Percentiles rank a stretch among this genome's conserved stretches.
Conservation (phyloP, 164 flowering plant genomes). For the Santalum album region DNA sequence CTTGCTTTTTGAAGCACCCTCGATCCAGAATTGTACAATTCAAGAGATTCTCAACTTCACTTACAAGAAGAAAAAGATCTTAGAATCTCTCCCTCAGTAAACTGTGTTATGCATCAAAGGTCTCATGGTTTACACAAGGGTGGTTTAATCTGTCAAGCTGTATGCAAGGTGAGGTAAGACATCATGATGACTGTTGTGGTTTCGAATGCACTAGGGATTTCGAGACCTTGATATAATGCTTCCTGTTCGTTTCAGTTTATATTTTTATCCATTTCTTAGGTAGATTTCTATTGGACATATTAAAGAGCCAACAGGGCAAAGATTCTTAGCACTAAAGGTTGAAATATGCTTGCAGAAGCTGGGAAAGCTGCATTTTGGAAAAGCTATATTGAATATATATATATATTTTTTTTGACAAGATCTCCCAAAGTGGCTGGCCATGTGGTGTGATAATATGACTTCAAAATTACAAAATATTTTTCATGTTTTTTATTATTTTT, state of each 20-base stretch:
- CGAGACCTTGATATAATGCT: too few species aligned
- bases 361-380: neutral
- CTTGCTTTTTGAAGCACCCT: constrained; percentile 68
- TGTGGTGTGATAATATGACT: too few species aligned
- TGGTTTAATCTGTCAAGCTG: constrained; percentile 29
- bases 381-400: too few species aligned
- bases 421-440: too few species aligned
- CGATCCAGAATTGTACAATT: constrained; percentile 37
- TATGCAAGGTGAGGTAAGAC: constrained; percentile 54
- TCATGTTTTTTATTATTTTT: too few species aligned
- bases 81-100: constrained; percentile 14
- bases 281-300: neutral
- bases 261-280: too few species aligned
- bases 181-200: neutral
- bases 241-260: too few species aligned
- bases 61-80: constrained; percentile 8
- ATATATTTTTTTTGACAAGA: too few species aligned
- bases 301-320: too few species aligned
- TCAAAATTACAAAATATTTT: too few species aligned
- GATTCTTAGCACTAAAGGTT: neutral
- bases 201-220: too few species aligned
- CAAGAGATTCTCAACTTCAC: constrained; percentile 18
- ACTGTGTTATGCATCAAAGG: constrained; percentile 11
- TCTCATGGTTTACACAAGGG: constrained; percentile 18
- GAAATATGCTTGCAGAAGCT: too few species aligned